Conservation (phyloP, 2,329 filamentous ascomycete genomes). For the Fusarium domesticum region DNA sequence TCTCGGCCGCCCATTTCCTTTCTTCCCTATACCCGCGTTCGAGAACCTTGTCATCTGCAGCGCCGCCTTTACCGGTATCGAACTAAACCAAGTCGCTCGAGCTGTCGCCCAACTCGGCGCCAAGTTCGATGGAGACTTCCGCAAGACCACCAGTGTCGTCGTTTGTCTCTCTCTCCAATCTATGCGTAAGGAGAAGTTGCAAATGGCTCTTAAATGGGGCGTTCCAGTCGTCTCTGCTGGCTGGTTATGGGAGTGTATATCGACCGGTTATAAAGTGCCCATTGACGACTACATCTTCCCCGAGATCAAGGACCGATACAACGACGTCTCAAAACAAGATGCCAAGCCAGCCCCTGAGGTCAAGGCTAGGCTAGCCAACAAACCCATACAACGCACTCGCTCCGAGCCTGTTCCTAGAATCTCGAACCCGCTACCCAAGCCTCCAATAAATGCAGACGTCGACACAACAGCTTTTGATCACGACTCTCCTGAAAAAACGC, state of each 20-base stretch:
- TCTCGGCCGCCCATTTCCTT: slow-evolving; percentile 72
- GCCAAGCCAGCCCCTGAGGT: slow-evolving; percentile 4
- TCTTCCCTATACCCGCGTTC: slow-evolving; percentile 69
- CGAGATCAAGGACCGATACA: slow-evolving; percentile 40
- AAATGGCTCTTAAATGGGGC: slow-evolving; percentile 68
- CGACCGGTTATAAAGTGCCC: slow-evolving; percentile 48
- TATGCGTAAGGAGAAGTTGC: slow-evolving; percentile 71
- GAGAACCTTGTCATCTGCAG: slow-evolving; percentile 69
- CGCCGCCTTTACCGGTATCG: slow-evolving; percentile 78
- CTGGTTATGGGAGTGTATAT: slow-evolving; percentile 84
- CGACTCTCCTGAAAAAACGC: slow-evolving; percentile 25
- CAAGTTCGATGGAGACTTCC: slow-evolving; percentile 74
- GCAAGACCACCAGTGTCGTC: slow-evolving; percentile 68
- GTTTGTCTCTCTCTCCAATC: slow-evolving; percentile 61
- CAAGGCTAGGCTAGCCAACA: slow-evolving; percentile 5
- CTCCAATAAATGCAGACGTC: slow-evolving; percentile 30
- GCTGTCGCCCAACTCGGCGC: slow-evolving; percentile 74
- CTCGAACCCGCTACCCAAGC: slow-evolving; percentile 17
- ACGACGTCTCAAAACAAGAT: slow-evolving; percentile 6
- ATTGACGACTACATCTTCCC: slow-evolving; percentile 47
- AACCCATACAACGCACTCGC: slow-evolving; percentile 20
- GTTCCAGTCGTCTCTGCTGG: slow-evolving; percentile 77
- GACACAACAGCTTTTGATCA: slow-evolving; percentile 41
- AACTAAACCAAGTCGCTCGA: slow-evolving; percentile 80
- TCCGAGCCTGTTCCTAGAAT: slow-evolving; percentile 18